phyloP scores from a whole-genome alignment of 1,139 yeast species.

The Schwanniomyces etchellsii region DNA sequence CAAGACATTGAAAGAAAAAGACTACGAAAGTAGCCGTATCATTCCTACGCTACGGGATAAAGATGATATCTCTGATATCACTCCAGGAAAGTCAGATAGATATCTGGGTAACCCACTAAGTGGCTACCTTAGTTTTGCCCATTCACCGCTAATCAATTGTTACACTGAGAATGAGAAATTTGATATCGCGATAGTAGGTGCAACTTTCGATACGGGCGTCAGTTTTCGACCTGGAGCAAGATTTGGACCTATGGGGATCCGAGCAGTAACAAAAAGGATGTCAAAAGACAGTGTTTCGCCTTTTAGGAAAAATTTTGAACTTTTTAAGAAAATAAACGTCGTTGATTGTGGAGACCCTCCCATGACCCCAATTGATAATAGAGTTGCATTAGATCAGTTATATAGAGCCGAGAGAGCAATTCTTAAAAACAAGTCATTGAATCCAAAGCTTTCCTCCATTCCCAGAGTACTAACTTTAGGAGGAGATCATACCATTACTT shows the following conservation, averaged over 20 bases:
- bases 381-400: conserved; percentile 12
- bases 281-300: conserved; percentile 3
- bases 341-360: conserved; percentile 16
- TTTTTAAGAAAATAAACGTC: too few relatives aligned
- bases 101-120: conserved; percentile 33
- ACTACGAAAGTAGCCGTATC: too few relatives aligned
- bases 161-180: conserved; percentile 14
- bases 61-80: conserved; percentile 30
- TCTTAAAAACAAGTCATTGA: conserved; percentile 3
- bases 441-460: conserved; percentile 10
- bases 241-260: conserved; percentile 16
- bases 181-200: conserved; percentile 19
- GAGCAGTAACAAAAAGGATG: conserved; percentile 6
- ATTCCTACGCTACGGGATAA: too few relatives aligned
- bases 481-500: conserved; percentile 54
- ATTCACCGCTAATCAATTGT: conserved; percentile 23
- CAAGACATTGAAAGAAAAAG: too few relatives aligned
- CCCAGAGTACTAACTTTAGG: conserved; percentile 48
- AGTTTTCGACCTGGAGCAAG: conserved; percentile 18
- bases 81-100: conserved; percentile 25
- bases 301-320: conserved; percentile 1
- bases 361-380: conserved; percentile 13
- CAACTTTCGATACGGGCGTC: conserved; percentile 18
- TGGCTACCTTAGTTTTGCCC: conserved; percentile 35
- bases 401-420: conserved; percentile 10